Base-by-base conservation (phyloP, 495 filamentous ascomycete species). In the Trichocladium antarcticum region DNA sequence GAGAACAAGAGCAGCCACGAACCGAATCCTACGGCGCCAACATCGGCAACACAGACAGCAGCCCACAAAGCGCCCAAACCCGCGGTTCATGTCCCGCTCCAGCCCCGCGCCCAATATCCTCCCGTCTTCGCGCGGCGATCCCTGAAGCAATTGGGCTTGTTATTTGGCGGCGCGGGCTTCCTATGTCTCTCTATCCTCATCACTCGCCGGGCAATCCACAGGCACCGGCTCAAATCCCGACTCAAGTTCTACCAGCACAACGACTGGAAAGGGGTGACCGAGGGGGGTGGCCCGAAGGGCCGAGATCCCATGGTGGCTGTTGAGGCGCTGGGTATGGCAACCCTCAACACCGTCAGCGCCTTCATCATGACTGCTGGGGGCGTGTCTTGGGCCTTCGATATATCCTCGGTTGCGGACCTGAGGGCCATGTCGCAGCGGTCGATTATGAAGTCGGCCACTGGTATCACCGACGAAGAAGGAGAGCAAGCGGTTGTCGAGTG, bases 311-410 rank as follows among this genome's bases (percentile, higher is more conserved):
- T 77, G 24, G 78, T 89, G 17, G 88, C 88, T 0, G 60, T 87
- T 37, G 81, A 90, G 62, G 89, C 89, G 5, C 68, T 95, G 10
- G 81, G 78, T 42, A 63, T 94, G n/a, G 88, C 89, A 0, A 92
- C 87, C 0, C 68, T 94, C 48, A 90, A 92, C 55, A 81, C 87
- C 4, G 20, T 81, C 20, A 81, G 78, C 47, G 75, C 87, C 35
- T 74, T 69, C 10, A 80, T 92, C 64, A 79, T 86, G 76, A 58
- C 66, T 12, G 69, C 68, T 7, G 89, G 89, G 5, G 87, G 79
- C 0, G 51, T 76, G 24, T 58, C 82, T 22, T 92, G 77, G 73
- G 79, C 76, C 0, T 72, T 89, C 37, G 80, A 92, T 63, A 74
- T 94, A 36, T 80, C 81, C 46, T 70, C 67, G 9, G 20, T 90